These are phyloP conservation scores for Cadophora luteo-olivacea DNA, from an alignment of 2,329 filamentous ascomycete genomes.

Conservation along the genomic window DNA sequence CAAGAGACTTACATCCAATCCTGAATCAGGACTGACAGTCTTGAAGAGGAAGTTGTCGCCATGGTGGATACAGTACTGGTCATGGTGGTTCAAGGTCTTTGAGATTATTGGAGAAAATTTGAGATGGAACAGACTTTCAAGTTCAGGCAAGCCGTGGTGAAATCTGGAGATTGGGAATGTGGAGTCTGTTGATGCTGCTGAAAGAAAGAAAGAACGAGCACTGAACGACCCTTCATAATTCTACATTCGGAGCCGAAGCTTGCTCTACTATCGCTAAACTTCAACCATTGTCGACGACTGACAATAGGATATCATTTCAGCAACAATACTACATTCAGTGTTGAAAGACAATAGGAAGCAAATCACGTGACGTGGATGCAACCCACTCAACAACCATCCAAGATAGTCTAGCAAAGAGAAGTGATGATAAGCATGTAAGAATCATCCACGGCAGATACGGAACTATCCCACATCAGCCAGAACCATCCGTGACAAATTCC, in stretches of 20 bases:
- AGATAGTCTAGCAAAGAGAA: too few species aligned
- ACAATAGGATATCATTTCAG: neutral
- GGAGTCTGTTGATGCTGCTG: neutral
- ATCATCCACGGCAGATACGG: neutral
- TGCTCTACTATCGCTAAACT: neutral
- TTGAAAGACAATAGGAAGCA: neutral
- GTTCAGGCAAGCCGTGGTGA: too few species aligned
- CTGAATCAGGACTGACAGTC: neutral
- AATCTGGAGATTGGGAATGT: too few species aligned
- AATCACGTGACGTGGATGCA: neutral
- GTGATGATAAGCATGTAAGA: neutral
- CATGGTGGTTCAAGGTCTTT: too few species aligned
- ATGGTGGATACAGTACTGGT: too few species aligned
- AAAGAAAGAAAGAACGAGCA: neutral
- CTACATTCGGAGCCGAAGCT: neutral
- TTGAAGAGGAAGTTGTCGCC: too few species aligned
- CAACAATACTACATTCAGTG: neutral
- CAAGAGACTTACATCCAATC: neutral
- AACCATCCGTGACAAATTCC: too few species aligned
- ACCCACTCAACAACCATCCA: neutral
- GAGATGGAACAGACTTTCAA: neutral
- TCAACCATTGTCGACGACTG: neutral
- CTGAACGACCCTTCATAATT: neutral
- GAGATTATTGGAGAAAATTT: too few species aligned
- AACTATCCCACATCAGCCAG: too few species aligned